These are phyloP conservation scores for Boletus subcaerulescens DNA, from an alignment of 768 basidiomycete species.

Conservation along the genomic window DNA sequence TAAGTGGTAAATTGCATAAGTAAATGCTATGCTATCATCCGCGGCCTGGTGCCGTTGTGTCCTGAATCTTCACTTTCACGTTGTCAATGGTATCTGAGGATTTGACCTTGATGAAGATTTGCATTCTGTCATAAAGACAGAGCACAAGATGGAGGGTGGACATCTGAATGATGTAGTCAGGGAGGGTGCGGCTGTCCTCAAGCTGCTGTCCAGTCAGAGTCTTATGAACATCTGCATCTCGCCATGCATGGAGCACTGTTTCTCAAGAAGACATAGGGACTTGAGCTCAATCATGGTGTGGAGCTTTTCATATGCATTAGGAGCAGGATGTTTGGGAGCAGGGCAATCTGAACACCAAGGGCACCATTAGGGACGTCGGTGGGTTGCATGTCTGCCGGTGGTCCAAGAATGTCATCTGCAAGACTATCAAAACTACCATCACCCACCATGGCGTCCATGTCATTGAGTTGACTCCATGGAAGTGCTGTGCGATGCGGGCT, in stretches of 20 bases:
- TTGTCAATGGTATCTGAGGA: no score
- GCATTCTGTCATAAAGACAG: no score
- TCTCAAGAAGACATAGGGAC: constrained; percentile 81
- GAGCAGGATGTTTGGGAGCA: constrained; percentile 43
- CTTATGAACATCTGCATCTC: no score
- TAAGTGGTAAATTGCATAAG: no score
- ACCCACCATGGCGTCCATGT: constrained; percentile 74
- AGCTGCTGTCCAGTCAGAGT: no score
- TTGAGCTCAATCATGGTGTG: constrained; percentile 93
- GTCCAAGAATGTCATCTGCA: constrained; percentile 35
- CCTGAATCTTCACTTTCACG: no score
- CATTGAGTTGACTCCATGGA: constrained; percentile 70
- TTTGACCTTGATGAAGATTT: no score
- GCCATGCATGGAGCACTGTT: constrained; percentile 77
- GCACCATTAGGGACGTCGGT: constrained; percentile 26
- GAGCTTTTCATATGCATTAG: constrained; percentile 74
- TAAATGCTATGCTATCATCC: no score
- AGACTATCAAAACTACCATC: constrained; percentile 64
- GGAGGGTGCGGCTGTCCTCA: no score
- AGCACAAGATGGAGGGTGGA: no score
- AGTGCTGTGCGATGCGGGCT: constrained; percentile 82
- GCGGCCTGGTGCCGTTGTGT: no score
- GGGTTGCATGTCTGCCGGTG: neutral
- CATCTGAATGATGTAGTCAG: no score
- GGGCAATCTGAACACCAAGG: constrained; percentile 16